Conservation (phyloP, 176 grass and related monocot genomes). For the Pontederia crassipes region DNA sequence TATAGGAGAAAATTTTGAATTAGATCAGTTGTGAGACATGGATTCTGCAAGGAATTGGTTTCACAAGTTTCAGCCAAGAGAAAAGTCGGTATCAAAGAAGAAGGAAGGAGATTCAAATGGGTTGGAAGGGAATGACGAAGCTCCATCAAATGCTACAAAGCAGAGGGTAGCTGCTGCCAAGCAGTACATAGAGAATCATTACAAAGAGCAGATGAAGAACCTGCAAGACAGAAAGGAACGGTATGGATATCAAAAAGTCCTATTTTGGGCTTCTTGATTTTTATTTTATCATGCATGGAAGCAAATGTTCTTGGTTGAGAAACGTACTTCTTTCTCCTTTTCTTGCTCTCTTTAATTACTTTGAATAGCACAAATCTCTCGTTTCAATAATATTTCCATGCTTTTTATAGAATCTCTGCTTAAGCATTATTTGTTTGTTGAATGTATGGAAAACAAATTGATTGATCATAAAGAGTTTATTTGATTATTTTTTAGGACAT, state of each 20-base stretch:
- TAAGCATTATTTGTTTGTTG: too few species aligned
- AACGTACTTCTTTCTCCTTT: too few species aligned
- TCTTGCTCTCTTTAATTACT: too few species aligned
- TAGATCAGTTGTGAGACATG: conserved; percentile 23
- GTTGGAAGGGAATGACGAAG: conserved; percentile 47
- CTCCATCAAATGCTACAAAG: conserved; percentile 64
- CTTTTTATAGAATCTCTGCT: too few species aligned
- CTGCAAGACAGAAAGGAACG: conserved; percentile 75
- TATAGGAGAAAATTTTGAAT: not conserved
- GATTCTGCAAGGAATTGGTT: conserved; percentile 96
- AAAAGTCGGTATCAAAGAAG: conserved; percentile 76
- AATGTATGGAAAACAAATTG: too few species aligned
- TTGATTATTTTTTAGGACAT: too few species aligned
- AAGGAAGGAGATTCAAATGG: conserved; percentile 64
- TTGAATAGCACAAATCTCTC: too few species aligned
- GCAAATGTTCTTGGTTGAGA: too few species aligned
- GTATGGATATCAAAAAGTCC: not conserved
- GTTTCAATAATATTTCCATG: too few species aligned
- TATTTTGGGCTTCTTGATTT: not conserved
- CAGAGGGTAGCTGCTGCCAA: conserved; percentile 71
- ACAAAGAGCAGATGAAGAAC: conserved; percentile 96
- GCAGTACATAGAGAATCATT: conserved; percentile 97
- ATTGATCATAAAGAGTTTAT: too few species aligned
- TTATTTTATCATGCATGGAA: not conserved
- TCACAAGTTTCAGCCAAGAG: conserved; percentile 77